phyloP scores from a whole-genome alignment of 805 yeast species.

The Lachancea meyersii region DNA sequence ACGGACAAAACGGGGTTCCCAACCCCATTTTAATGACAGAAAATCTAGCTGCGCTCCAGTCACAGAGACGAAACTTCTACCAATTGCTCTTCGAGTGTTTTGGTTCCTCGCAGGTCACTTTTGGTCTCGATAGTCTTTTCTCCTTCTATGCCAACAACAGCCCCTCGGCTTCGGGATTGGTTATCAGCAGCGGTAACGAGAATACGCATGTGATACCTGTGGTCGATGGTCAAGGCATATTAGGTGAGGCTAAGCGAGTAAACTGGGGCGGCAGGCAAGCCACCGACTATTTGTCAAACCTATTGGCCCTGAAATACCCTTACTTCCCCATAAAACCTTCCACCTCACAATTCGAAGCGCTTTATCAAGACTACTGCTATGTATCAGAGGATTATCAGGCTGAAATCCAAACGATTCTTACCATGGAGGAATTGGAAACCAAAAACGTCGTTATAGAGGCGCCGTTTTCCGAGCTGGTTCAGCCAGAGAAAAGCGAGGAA shows the following conservation, averaged over 20 bases:
- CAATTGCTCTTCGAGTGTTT: conserved; percentile 84
- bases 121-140: conserved; percentile 80
- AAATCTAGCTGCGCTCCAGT: conserved; percentile 59
- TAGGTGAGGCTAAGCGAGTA: conserved; percentile 68
- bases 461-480: conserved; percentile 61
- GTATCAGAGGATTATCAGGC: conserved; percentile 60
- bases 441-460: conserved; percentile 79
- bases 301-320: conserved; percentile 79
- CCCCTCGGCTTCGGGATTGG: conserved; percentile 49
- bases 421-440: conserved; percentile 54
- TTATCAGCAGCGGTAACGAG: conserved; percentile 77
- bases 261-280: conserved; percentile 89
- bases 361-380: conserved; percentile 74
- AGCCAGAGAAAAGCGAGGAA: conserved; percentile 73
- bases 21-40: conserved; percentile 83
- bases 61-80: conserved; percentile 68
- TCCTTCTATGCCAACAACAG: conserved; percentile 57
- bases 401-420: conserved; percentile 54
- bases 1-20: conserved; percentile 46
- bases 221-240: conserved; percentile 55
- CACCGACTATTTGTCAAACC: conserved; percentile 52
- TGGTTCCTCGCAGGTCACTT: conserved; percentile 61
- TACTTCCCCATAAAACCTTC: conserved; percentile 75
- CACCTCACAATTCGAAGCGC: conserved; percentile 52
- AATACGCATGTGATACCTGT: conserved; percentile 81